Evolutionary conservation across 805 yeast genomes (phyloP), one percentile per base, ranked within the genome.

Genomic region (Teunomyces gatunensis): DNA sequence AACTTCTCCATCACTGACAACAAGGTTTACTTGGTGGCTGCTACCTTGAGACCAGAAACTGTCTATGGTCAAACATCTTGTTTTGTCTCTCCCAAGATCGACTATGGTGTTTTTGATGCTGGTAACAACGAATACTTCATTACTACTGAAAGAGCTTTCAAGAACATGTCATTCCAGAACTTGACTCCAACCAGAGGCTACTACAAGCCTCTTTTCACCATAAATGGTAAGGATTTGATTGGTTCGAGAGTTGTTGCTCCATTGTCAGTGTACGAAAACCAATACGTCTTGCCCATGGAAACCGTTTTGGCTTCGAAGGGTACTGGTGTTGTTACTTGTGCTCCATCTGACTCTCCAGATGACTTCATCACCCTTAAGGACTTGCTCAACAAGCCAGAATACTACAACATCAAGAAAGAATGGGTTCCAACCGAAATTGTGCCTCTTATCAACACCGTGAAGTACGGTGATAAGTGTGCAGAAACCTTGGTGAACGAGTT

Each of bases 11-110:
- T 71, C 23, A 56, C 65, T 21, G 74, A 69, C 49, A 89, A 87
- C 74, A 86, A 84, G 58, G 76, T 90, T 25, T 89, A 67, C 73
- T 76, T 94, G 51, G 89, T 94, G 43, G 99, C 99, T 50, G 98
- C 98, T 25, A 94, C 99, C 58, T 81, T 94, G 63, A 85, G 99
- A 74, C 97, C 99, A 28, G 99, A 94, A 74, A 94, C 99, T 57
- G 89, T 94, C 97, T 91, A 91, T 63, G 98, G 97, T 54, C 98
- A 94, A 77, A 89, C 97, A 4, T 89, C 96, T 78, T 91, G 97
- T 79, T 94, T 92, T 61, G 98, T 94, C 20, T 88, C 96, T 25
- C 97, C 98, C 65, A 89, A 87, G 75, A 89, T 94, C 58, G 81
- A 79, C 40, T 94, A 94, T 64, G 98, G 99, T 65, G 69, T 94